Evolutionary conservation across 192 early-diverging fungal species (phyloP).

Genomic region (Tieghemiomyces parasiticus): DNA sequence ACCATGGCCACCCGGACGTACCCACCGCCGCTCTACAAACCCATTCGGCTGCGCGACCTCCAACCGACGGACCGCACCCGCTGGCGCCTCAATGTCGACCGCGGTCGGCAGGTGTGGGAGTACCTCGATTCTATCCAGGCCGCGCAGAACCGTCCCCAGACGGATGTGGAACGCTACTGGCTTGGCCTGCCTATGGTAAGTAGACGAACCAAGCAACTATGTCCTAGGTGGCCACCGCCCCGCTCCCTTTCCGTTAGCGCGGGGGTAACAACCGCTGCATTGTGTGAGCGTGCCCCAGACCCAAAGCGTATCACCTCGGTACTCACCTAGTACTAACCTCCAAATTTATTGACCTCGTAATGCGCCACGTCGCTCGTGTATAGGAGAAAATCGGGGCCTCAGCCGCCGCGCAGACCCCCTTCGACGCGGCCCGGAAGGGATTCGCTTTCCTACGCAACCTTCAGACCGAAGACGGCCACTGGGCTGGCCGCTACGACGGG

Average conservation of each 20-base stretch:
- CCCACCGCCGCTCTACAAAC: background rate
- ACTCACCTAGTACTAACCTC: background rate
- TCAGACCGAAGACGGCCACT: constrained; percentile 90
- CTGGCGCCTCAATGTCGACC: constrained; percentile 74
- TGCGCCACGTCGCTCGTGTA: too few relatives aligned
- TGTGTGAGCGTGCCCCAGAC: background rate
- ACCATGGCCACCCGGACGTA: background rate
- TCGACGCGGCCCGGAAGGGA: constrained; percentile 80
- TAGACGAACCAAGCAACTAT: background rate
- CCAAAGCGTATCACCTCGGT: background rate
- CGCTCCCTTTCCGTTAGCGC: background rate
- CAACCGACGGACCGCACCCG: constrained; percentile 52
- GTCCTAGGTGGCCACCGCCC: too few relatives aligned
- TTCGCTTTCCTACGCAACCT: constrained; percentile 73
- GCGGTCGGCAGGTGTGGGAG: constrained; percentile 88
- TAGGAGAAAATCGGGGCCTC: constrained; percentile 21
- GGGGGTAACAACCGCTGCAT: background rate
- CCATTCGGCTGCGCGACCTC: background rate
- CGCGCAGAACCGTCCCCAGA: constrained; percentile 50
- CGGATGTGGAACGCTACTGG: constrained; percentile 74
- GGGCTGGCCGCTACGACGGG: constrained; percentile 91
- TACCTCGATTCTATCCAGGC: constrained; percentile 45
- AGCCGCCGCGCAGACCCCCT: constrained; percentile 38
- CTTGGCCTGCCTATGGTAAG: constrained; percentile 51
- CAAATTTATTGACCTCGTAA: background rate